Base-by-base conservation (phyloP, 169 alveolate species). In the Eimeria falciformis region DNA sequence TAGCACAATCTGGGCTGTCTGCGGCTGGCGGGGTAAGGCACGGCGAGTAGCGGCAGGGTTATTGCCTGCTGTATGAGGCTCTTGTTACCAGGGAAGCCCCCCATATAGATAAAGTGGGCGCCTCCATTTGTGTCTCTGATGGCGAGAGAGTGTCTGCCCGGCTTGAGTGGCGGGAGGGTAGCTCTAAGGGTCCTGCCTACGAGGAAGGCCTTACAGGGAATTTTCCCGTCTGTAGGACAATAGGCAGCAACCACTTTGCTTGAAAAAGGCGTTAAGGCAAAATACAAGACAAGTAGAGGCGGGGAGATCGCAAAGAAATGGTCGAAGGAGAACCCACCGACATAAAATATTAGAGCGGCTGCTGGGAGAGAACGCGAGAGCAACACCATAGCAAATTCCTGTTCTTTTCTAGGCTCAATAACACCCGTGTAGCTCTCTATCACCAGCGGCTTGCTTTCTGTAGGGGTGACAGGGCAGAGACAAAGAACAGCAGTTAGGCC, bases 61-160 rank as follows among this genome's bases (percentile, higher is more conserved):
- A 1, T 14, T 65, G 77, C 33, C 37, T 65, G 37, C 23, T 18
- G 12, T 14, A 11, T 65, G 17, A 11, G 37, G 37, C 37, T 18
- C 40, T 27, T n/a, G 77, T n/a, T n/a, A 46, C 77, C 18, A 40
- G 47, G 75, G 12, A 6, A 75, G 29, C 23, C 37, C 33, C 40
- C 47, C 37, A 21, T 27, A 25, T 18, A 33, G 75, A 7, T 29
- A 50, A 29, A 50, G n/a, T 5, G 37, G 56, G 56, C 55, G 12
- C 33, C 75, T 73, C 56, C 43, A 14, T 14, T 37, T 25, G 55
- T 18, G 65, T 53, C 27, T 58, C 75, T 25, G 89, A 79, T 3
- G 3, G 56, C 11, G 75, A 79, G 56, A 23, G 29, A 53, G 75
- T 79, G 89, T 43, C 89, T 43, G 33, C 89, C 89, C 21, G 89